Conservation (phyloP, 2,329 filamentous ascomycete species). For the Rhynchosporium agropyri region DNA sequence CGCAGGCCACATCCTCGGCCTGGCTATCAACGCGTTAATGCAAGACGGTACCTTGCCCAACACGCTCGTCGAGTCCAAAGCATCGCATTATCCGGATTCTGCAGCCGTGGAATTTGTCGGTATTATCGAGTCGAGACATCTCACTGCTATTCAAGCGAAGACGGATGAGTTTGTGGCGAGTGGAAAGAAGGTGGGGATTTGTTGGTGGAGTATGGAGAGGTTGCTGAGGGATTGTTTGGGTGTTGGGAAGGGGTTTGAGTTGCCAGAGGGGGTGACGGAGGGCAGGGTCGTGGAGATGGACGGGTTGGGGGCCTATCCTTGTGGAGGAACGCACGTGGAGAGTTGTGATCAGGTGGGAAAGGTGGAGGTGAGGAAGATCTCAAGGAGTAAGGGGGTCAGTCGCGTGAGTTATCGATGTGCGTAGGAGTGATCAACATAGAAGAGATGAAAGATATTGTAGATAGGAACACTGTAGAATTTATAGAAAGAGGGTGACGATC, state of each 20-base stretch:
- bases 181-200: conserved; percentile 61
- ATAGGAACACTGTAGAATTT: neutral
- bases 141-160: conserved; percentile 61
- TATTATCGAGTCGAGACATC: conserved; percentile 64
- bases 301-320: conserved; percentile 71
- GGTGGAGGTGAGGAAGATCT: conserved; percentile 68
- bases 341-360: conserved; percentile 61
- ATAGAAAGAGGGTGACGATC: neutral
- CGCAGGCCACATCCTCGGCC: conserved; percentile 71
- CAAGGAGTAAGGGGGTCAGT: conserved; percentile 63
- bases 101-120: conserved; percentile 71
- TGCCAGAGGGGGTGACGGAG: conserved; percentile 48
- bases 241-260: conserved; percentile 39
- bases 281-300: conserved; percentile 70
- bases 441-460: neutral
- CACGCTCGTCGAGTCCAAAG: conserved; percentile 68
- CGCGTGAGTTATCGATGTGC: conserved; percentile 48
- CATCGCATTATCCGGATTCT: conserved; percentile 69
- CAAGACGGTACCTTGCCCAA: conserved; percentile 48
- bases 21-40: conserved; percentile 61
- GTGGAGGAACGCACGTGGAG: conserved; percentile 72
- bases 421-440: conserved; percentile 40
- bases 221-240: conserved; percentile 51
- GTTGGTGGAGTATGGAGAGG: conserved; percentile 69
- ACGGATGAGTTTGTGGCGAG: conserved; percentile 60